Conservation (phyloP, 768 basidiomycete genomes). For the Pleurotus ostreatus region DNA sequence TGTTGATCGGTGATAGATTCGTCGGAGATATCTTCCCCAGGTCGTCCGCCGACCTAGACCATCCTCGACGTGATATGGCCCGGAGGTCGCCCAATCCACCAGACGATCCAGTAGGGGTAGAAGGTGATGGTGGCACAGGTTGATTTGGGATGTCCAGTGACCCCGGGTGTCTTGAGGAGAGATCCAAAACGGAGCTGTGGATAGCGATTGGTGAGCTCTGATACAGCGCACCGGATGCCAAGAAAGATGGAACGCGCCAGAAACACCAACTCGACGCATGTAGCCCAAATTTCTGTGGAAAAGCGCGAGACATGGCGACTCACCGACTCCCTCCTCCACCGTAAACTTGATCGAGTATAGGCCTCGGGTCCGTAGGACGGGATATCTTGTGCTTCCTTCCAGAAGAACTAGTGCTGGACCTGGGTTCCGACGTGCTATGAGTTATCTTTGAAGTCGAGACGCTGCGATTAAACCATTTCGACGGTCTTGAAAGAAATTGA, state of each 20-base stretch:
- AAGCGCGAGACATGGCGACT: conserved; percentile 19
- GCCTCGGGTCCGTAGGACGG: conserved; percentile 77
- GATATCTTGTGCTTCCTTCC: conserved; percentile 76
- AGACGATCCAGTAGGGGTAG: conserved; percentile 29
- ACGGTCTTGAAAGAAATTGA: conserved; percentile 61
- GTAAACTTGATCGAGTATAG: conserved; percentile 57
- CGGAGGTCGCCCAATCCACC: conserved; percentile 63
- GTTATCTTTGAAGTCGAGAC: conserved; percentile 47
- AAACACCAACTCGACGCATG: not conserved
- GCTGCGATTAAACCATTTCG: conserved; percentile 70
- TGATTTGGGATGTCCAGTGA: conserved; percentile 40
- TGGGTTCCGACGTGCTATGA: conserved; percentile 37
- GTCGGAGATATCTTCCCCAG: conserved; percentile 48
- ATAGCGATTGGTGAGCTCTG: not conserved
- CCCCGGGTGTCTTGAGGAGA: conserved; percentile 40
- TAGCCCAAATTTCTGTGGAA: too few relatives aligned
- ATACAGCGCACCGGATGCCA: not conserved
- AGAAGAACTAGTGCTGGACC: conserved; percentile 36
- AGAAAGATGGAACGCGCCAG: not conserved
- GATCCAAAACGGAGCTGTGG: conserved; percentile 62
- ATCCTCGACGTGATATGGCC: conserved; percentile 62
- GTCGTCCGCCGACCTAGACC: conserved; percentile 82
- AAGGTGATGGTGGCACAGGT: conserved; percentile 33
- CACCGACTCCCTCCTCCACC: conserved; percentile 48
- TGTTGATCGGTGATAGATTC: conserved; percentile 34